phyloP scores from a whole-genome alignment of 345 rosid genomes.

The Turnera subulata region DNA sequence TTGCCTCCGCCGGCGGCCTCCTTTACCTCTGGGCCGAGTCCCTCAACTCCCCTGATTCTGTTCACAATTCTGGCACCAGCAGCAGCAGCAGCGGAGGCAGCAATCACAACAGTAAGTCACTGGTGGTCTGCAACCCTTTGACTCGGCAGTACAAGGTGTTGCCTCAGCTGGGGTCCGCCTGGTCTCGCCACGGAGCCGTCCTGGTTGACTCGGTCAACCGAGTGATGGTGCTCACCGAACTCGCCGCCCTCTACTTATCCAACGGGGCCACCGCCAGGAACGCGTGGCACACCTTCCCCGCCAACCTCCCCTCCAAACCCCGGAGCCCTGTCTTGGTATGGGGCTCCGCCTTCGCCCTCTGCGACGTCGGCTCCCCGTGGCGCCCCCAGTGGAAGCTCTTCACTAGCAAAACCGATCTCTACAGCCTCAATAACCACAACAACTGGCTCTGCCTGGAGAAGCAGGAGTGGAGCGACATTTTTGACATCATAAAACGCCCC shows the following conservation, averaged over 20 bases:
- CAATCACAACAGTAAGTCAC: constrained; percentile 40
- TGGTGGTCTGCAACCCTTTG: constrained; percentile 71
- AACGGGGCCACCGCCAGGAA: constrained; percentile 21
- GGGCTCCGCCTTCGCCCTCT: constrained; percentile 60
- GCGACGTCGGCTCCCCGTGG: constrained; percentile 93
- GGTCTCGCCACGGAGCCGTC: constrained; percentile 85
- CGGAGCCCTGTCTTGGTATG: constrained; percentile 66
- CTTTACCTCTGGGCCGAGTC: constrained; percentile 73
- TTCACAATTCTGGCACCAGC: too few relatives aligned
- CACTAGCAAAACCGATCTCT: constrained; percentile 30
- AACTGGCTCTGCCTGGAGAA: constrained; percentile 74
- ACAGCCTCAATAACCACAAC: constrained; percentile 22
- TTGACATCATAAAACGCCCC: constrained; percentile 77
- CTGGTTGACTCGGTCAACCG: constrained; percentile 60
- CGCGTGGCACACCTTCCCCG: constrained; percentile 69
- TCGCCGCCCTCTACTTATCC: constrained; percentile 64
- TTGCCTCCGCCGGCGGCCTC: constrained; percentile 66
- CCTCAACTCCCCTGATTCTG: constrained; percentile 37
- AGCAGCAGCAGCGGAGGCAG: too few relatives aligned
- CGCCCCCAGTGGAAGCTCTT: constrained; percentile 83
- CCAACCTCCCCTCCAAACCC: constrained; percentile 82
- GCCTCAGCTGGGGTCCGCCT: constrained; percentile 88
- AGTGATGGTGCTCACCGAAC: constrained; percentile 79
- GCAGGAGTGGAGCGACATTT: constrained; percentile 81
- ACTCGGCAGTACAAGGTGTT: constrained; percentile 62